phyloP scores from a whole-genome alignment of 1,284 basidiomycete genomes.

The Fomitopsis pinicola region DNA sequence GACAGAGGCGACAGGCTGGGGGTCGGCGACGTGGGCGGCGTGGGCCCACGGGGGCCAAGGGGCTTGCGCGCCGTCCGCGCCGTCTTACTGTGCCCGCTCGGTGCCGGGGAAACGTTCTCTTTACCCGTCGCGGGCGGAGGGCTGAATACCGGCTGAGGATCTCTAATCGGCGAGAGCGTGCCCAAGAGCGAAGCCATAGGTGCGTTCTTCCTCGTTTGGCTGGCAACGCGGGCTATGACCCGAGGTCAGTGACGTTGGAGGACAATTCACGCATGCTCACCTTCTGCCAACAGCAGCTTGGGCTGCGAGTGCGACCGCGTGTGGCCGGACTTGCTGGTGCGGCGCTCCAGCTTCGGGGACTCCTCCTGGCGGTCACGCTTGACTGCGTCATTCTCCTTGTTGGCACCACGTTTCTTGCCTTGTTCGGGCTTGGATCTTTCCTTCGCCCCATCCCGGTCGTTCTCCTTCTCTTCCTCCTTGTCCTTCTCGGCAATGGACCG shows the following conservation, averaged over 20 bases:
- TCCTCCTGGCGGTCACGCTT: not conserved
- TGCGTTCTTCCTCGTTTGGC: conserved; percentile 16
- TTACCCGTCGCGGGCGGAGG: conserved; percentile 18
- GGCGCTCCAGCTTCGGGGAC: conserved; percentile 10
- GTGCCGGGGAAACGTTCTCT: conserved; percentile 24
- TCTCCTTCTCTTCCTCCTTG: conserved; percentile 3
- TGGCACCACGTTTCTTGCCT: conserved; percentile 7
- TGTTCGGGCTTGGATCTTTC: conserved; percentile 5
- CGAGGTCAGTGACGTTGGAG: not conserved
- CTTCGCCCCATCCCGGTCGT: conserved; percentile 11
- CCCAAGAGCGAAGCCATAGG: conserved; percentile 17
- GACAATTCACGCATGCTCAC: conserved; percentile 6
- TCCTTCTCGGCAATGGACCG: conserved; percentile 19
- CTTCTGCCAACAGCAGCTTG: conserved; percentile 14
- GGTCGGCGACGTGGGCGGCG: conserved; percentile 19
- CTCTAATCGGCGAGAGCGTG: conserved; percentile 27
- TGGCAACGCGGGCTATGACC: conserved; percentile 11
- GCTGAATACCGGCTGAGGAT: conserved; percentile 14
- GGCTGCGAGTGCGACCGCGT: conserved; percentile 27
- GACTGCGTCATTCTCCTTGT: conserved; percentile 9
- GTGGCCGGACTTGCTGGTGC: conserved; percentile 13
- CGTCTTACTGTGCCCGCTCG: conserved; percentile 8
- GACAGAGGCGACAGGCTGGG: conserved; percentile 3
- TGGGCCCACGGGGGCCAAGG: conserved; percentile 23
- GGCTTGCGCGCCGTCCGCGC: conserved; percentile 19